Percentiles rank a stretch among this genome's conserved stretches.
These are phyloP conservation scores for Furcasterigmium furcatum DNA, from an alignment of 2,329 filamentous ascomycete species.

Conservation along the genomic window DNA sequence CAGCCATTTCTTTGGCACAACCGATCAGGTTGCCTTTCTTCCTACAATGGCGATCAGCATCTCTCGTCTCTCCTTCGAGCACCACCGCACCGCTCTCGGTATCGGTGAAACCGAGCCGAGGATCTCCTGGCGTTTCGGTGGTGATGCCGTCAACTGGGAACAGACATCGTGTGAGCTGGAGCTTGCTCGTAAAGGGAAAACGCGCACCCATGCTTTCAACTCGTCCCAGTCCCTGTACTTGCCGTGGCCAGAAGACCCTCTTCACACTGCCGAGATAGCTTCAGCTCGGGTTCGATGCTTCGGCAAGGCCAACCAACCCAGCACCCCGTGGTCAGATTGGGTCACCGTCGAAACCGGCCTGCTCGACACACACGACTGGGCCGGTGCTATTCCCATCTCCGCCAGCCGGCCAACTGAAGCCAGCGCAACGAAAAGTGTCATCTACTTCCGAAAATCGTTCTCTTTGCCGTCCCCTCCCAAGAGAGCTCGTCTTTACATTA, in stretches of 20 bases:
- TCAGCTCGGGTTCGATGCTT: constrained; percentile 28
- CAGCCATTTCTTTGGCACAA: too few species aligned
- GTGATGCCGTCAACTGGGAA: constrained; percentile 33
- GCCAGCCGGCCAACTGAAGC: constrained; percentile 17
- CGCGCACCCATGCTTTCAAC: constrained; percentile 19
- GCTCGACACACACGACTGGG: constrained; percentile 22
- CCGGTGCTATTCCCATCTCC: constrained; percentile 24
- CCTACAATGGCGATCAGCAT: constrained; percentile 35
- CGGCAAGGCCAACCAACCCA: too few species aligned
- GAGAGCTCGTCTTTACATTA: constrained; percentile 43
- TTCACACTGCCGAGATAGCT: constrained; percentile 25
- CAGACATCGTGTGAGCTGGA: constrained; percentile 42
- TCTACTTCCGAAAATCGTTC: constrained; percentile 31
- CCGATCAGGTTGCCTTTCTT: too few species aligned
- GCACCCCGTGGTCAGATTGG: constrained; percentile 24
- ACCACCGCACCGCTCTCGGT: constrained; percentile 35
- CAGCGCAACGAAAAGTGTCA: constrained; percentile 19
- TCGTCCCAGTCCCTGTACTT: constrained; percentile 35
- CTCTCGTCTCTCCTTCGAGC: constrained; percentile 35
- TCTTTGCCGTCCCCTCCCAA: constrained; percentile 14
- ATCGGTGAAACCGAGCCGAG: constrained; percentile 39
- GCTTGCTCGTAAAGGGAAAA: constrained; percentile 21
- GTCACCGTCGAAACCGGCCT: constrained; percentile 32
- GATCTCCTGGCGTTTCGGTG: constrained; percentile 43
- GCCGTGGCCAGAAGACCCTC: constrained; percentile 36